Conservation (phyloP, 2,329 filamentous ascomycete genomes). For the Exophiala alcalophila region DNA sequence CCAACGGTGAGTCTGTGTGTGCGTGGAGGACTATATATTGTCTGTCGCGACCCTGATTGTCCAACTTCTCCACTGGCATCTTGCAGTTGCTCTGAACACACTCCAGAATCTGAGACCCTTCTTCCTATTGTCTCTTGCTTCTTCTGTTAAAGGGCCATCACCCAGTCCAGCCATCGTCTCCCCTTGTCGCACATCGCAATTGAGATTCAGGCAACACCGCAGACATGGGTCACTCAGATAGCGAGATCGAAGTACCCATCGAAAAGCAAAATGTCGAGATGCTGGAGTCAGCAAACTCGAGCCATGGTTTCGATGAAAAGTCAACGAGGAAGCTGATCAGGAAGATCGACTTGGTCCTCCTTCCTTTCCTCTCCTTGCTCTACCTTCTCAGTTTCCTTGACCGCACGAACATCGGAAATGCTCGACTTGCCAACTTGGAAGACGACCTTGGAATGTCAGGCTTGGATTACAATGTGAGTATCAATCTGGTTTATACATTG, state of each 20-base stretch:
- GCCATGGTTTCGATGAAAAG: slow-evolving; percentile 27
- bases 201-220: too few relatives aligned
- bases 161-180: too few relatives aligned
- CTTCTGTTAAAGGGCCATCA: too few relatives aligned
- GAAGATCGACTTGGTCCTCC: slow-evolving; percentile 39
- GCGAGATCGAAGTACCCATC: slow-evolving; percentile 17
- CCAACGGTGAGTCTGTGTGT: slow-evolving; percentile 13
- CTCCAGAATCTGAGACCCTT: too few relatives aligned
- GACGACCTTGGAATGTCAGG: slow-evolving; percentile 43
- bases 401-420: slow-evolving; percentile 49
- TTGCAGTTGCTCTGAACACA: slow-evolving; percentile 1
- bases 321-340: slow-evolving; percentile 28
- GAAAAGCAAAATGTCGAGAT: slow-evolving; percentile 18
- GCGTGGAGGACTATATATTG: slow-evolving; percentile 16
- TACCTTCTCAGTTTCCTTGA: slow-evolving; percentile 65
- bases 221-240: slow-evolving; percentile 10
- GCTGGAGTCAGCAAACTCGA: slow-evolving; percentile 28
- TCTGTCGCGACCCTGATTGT: slow-evolving; percentile 8
- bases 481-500: too few relatives aligned
- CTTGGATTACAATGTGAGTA: slow-evolving; percentile 42
- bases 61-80: neutral
- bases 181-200: too few relatives aligned
- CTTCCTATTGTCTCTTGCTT: too few relatives aligned
- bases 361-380: slow-evolving; percentile 42
- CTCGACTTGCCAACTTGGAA: slow-evolving; percentile 45